Percentiles rank a stretch among this genome's conserved stretches.
phyloP scores from a whole-genome alignment of 2,329 filamentous ascomycete species.

The Colletotrichum sublineola region DNA sequence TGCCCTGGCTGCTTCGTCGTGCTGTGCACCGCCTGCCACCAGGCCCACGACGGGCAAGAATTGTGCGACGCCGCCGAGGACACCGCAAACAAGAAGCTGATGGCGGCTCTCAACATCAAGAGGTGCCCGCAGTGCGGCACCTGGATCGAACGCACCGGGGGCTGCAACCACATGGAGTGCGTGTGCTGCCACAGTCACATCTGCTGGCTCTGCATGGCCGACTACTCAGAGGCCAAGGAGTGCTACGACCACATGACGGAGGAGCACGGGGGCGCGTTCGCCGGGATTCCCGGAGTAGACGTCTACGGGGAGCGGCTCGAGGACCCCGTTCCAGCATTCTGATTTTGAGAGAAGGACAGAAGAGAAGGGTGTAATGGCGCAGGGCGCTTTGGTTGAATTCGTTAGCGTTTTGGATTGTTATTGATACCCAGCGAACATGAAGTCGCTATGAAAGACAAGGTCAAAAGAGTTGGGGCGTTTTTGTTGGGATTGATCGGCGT shows the following conservation, averaged over 20 bases:
- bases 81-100: constrained; percentile 50
- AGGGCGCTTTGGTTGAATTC: neutral
- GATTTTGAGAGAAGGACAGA: too few species aligned
- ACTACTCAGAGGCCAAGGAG: constrained; percentile 46
- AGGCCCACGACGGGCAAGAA: constrained; percentile 48
- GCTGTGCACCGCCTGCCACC: constrained; percentile 54
- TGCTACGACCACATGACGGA: neutral
- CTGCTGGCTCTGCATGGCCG: constrained; percentile 61
- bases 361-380: neutral
- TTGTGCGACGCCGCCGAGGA: constrained; percentile 52
- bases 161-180: constrained; percentile 63
- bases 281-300: neutral
- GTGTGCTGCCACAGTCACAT: constrained; percentile 57
- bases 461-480: neutral
- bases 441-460: too few species aligned
- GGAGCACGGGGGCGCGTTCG: neutral
- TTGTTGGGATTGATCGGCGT: neutral
- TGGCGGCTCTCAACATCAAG: constrained; percentile 47
- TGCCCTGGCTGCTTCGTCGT: constrained; percentile 54
- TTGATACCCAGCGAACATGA: too few species aligned
- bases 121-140: constrained; percentile 57
- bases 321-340: too few species aligned
- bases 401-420: neutral
- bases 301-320: neutral
- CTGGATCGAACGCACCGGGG: constrained; percentile 56